These are phyloP conservation scores for Russula earlei DNA, from an alignment of 768 basidiomycete genomes.

Conservation along the genomic window DNA sequence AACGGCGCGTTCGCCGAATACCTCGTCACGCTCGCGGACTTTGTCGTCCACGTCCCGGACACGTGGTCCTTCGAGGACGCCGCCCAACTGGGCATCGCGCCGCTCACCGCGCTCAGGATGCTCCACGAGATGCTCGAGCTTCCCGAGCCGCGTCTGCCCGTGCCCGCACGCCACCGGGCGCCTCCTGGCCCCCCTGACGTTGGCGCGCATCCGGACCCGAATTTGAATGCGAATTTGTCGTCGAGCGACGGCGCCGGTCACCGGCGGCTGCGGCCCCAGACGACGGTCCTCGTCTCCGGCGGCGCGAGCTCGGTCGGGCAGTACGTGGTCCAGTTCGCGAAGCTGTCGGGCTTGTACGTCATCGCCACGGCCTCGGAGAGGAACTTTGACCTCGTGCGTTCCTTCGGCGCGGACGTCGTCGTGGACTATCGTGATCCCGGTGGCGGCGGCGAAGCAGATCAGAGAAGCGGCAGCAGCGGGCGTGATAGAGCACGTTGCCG, in stretches of 20 bases:
- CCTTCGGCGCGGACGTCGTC: constrained; percentile 30
- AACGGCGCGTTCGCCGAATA: constrained; percentile 26
- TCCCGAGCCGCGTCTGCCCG: too few relatives aligned
- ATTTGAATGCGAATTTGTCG: too few relatives aligned
- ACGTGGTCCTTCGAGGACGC: constrained; percentile 17
- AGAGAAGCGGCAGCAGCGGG: background rate
- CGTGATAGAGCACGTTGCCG: background rate
- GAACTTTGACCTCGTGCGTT: constrained; percentile 30
- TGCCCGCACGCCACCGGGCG: too few relatives aligned
- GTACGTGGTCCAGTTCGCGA: constrained; percentile 26
- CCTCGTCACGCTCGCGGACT: constrained; percentile 21
- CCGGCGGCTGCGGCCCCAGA: too few relatives aligned
- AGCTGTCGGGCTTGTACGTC: constrained; percentile 27
- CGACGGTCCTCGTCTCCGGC: constrained; percentile 24
- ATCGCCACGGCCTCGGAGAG: constrained; percentile 29
- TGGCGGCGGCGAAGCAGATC: constrained; percentile 9
- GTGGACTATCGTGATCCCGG: constrained; percentile 22
- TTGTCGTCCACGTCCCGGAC: constrained; percentile 17
- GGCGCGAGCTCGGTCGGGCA: constrained; percentile 30
- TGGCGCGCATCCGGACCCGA: background rate
- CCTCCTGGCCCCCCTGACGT: too few relatives aligned
- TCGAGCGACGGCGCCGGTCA: too few relatives aligned
- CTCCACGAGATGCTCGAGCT: constrained; percentile 12
- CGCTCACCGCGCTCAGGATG: constrained; percentile 11
- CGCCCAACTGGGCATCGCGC: constrained; percentile 12